Evolutionary conservation across 2,329 filamentous ascomycete species (phyloP).

Genomic region (Botrytis tulipae): DNA sequence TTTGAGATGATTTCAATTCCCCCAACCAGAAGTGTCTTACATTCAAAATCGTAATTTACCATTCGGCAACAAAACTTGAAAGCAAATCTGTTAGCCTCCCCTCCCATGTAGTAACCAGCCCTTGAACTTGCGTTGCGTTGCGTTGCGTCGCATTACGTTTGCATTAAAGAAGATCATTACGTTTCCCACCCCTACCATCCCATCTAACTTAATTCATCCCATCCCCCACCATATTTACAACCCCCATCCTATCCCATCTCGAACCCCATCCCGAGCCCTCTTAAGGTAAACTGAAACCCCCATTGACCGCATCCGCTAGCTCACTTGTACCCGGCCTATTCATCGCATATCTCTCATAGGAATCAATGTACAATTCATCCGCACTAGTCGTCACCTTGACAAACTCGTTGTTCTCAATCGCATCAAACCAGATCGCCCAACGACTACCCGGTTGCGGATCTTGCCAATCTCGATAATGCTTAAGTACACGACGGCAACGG

Average conservation of each 20-base stretch:
- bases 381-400: conserved; percentile 42
- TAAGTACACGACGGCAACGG: conserved; percentile 41
- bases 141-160: neutral
- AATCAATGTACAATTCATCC: conserved; percentile 62
- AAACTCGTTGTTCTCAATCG: conserved; percentile 41
- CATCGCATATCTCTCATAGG: conserved; percentile 66
- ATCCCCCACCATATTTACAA: neutral
- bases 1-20: too few relatives aligned
- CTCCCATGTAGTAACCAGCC: neutral
- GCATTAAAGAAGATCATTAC: neutral
- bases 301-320: conserved; percentile 59
- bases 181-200: neutral
- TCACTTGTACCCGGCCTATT: conserved; percentile 59
- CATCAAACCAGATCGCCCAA: conserved; percentile 42
- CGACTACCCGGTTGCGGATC: conserved; percentile 40
- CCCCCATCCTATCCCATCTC: neutral
- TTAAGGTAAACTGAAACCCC: conserved; percentile 43
- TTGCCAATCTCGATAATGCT: conserved; percentile 42
- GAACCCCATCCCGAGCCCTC: neutral
- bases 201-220: neutral
- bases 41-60: neutral
- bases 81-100: neutral
- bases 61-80: neutral
- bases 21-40: conserved; percentile 7
- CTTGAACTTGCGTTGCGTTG: neutral